Percentiles rank a stretch among this genome's conserved stretches.
Evolutionary conservation across 2,329 filamentous ascomycete species (phyloP).

Genomic region (Westerdykella ornata): DNA sequence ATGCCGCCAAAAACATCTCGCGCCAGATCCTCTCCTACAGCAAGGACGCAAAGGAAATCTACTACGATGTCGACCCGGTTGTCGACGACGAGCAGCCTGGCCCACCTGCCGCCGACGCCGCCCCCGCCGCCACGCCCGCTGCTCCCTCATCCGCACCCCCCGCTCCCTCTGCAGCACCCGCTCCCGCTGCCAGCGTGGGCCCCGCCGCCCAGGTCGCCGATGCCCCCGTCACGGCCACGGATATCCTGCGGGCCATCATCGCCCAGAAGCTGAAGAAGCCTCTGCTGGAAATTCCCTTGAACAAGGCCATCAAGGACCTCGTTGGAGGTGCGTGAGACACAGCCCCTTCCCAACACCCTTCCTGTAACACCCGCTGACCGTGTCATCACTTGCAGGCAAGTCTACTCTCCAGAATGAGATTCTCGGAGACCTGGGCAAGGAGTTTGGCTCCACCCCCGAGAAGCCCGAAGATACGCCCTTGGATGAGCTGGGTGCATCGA

Average conservation of each 20-base stretch:
- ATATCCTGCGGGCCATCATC: constrained; percentile 81
- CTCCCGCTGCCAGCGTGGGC: constrained; percentile 65
- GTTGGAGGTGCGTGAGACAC: constrained; percentile 69
- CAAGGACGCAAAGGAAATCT: constrained; percentile 98
- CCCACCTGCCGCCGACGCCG: constrained; percentile 44
- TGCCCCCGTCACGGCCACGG: constrained; percentile 77
- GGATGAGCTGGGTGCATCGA: constrained; percentile 87
- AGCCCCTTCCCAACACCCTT: background rate
- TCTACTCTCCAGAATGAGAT: constrained; percentile 99
- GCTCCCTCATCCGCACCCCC: constrained; percentile 46
- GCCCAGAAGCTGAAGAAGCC: constrained; percentile 98
- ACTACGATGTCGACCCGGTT: constrained; percentile 94
- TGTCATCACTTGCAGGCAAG: constrained; percentile 68
- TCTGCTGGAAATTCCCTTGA: constrained; percentile 77
- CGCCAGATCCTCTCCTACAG: constrained; percentile 98
- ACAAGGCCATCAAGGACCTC: constrained; percentile 96
- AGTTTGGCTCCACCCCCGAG: constrained; percentile 95
- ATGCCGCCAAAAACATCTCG: constrained; percentile 92
- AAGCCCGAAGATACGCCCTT: constrained; percentile 97
- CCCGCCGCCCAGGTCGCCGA: constrained; percentile 83
- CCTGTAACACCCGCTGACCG: constrained; percentile 11
- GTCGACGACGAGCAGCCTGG: constrained; percentile 73
- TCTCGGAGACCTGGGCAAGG: constrained; percentile 92
- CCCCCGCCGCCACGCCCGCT: constrained; percentile 41
- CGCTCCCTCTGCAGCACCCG: constrained; percentile 48